These are phyloP conservation scores for Penicillium ochrochloron DNA, from an alignment of 495 filamentous ascomycete genomes.

Conservation along the genomic window DNA sequence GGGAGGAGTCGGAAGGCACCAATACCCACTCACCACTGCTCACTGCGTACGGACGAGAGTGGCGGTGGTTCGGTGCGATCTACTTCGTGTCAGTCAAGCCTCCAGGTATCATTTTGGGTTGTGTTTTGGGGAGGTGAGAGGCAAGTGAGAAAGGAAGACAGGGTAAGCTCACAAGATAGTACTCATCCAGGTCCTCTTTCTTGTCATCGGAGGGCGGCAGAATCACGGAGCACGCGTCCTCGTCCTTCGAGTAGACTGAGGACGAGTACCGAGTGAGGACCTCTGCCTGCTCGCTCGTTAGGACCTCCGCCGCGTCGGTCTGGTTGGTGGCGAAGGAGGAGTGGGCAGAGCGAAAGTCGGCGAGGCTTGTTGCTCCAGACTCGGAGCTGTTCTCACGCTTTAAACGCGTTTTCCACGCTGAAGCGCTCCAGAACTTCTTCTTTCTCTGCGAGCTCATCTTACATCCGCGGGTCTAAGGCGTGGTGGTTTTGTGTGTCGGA, in stretches of 20 bases:
- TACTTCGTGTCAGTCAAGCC: slow-evolving; percentile 4
- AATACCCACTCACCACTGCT: slow-evolving; percentile 42
- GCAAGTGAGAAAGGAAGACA: neutral
- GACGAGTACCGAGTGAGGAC: neutral
- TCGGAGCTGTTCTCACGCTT: neutral
- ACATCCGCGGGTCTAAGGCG: too few species aligned
- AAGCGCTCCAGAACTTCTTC: slow-evolving; percentile 5
- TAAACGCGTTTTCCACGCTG: slow-evolving; percentile 9
- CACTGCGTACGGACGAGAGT: slow-evolving; percentile 38
- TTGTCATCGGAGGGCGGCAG: neutral
- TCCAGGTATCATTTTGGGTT: neutral
- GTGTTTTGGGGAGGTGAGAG: neutral
- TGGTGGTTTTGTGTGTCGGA: neutral
- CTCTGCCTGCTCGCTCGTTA: neutral
- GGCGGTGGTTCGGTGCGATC: slow-evolving; percentile 30
- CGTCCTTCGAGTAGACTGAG: slow-evolving; percentile 6
- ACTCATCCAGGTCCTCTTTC: slow-evolving; percentile 6
- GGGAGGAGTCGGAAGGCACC: slow-evolving; percentile 11
- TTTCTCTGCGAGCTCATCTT: neutral
- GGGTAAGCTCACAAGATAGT: neutral
- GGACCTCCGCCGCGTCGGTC: neutral
- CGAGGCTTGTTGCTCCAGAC: neutral
- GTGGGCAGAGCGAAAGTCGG: neutral
- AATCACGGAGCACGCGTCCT: slow-evolving; percentile 1
- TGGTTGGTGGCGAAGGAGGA: neutral